Evolutionary conservation across 257 asterid species (phyloP), one percentile per base, ranked within the genome.

Genomic region (Solanum acaule): DNA sequence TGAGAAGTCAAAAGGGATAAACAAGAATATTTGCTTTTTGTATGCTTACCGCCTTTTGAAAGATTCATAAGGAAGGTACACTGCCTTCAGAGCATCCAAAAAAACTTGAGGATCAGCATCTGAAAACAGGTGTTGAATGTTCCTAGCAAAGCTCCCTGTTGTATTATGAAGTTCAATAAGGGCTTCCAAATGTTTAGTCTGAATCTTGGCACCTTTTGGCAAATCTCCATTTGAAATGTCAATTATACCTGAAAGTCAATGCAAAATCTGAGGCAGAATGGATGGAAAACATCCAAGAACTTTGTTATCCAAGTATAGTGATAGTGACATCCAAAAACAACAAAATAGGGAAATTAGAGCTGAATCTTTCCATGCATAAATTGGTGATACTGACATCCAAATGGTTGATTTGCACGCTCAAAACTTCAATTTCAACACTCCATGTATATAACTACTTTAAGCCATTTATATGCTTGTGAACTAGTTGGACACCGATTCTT

Each of bases 191-290:
- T 96, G 99, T 89, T 94, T 94, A 61, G 96, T 91, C 90, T 97
- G 99, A 84, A 97, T 92, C 92, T 91, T 93, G 92, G 90, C 96
- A 88, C 98, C 98, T 93, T 97, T 96, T 49, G 99, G 94, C 88
- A 94, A 87, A 93, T 96, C 98, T 49, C 98, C 95, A 31, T 98
- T 96, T 91, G 95, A 95, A 89, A 96, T 95, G 86, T 97, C 99
- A 88, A 97, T 91, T 87, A 97, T 92, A 92, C 99, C 99, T 97
- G 98, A 90, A 93, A 91, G 85, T 79, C 79, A 68, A 12, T 70
- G 35, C 83, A 83, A 86, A 87, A 52, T 87, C 87, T 88, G 90
- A 87, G 56, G 86, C 70, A 87, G 46, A 75, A 88, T 88, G 78
- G 18, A 79, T 59, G 46, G 59, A 33, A 85, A 79, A 63, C n/a